Evolutionary conservation across 495 filamentous ascomycete genomes (phyloP).

Genomic region (Aspergillus haitiensis): DNA sequence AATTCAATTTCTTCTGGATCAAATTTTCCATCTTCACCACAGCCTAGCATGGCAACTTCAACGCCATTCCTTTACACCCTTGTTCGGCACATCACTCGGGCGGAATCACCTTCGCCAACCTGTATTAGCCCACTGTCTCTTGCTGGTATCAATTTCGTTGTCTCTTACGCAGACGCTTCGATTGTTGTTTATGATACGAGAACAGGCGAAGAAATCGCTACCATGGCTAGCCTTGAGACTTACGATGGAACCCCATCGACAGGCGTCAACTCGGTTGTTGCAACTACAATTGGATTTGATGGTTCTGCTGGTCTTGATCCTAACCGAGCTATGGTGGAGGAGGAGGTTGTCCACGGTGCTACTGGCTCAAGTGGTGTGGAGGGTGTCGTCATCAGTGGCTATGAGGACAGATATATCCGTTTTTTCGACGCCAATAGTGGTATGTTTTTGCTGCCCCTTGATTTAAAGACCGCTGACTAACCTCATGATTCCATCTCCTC

Average conservation of each 20-base stretch:
- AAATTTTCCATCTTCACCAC: slow-evolving; percentile 85
- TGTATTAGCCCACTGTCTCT: slow-evolving; percentile 85
- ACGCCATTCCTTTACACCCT: slow-evolving; percentile 68
- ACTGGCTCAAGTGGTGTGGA: slow-evolving; percentile 87
- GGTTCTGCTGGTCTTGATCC: slow-evolving; percentile 64
- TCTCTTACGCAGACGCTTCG: slow-evolving; percentile 85
- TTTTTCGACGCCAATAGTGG: slow-evolving; percentile 99
- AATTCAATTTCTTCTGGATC: slow-evolving; percentile 90
- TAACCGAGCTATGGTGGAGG: slow-evolving; percentile 59
- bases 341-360: slow-evolving; percentile 71
- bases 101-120: slow-evolving; percentile 76
- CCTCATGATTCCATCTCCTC: background rate
- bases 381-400: slow-evolving; percentile 89
- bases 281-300: slow-evolving; percentile 78
- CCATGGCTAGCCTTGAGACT: slow-evolving; percentile 89
- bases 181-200: slow-evolving; percentile 90
- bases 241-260: slow-evolving; percentile 84
- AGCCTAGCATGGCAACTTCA: slow-evolving; percentile 74
- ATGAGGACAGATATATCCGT: slow-evolving; percentile 91
- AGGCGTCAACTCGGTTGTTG: slow-evolving; percentile 88
- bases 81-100: slow-evolving; percentile 76
- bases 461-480: slow-evolving; percentile 30
- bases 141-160: slow-evolving; percentile 89
- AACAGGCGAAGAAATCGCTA: slow-evolving; percentile 85
- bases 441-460: slow-evolving; percentile 50